phyloP scores from a whole-genome alignment of 768 basidiomycete genomes.

The Lactifluus piperatus region DNA sequence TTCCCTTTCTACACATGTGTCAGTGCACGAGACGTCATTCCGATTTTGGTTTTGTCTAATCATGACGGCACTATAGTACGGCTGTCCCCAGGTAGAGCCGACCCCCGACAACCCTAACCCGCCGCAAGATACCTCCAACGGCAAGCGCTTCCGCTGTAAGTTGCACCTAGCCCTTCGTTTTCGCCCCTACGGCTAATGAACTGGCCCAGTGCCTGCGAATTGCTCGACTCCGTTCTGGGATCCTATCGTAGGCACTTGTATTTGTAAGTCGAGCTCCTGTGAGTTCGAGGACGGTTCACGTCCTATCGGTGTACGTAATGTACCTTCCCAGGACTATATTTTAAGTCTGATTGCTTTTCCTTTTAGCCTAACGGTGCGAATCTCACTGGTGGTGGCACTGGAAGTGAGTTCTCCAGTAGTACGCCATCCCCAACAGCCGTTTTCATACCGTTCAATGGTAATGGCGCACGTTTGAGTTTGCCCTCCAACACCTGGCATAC shows the following conservation, averaged over 20 bases:
- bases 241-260: constrained; percentile 55
- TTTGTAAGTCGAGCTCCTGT: constrained; percentile 50
- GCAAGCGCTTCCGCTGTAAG: constrained; percentile 50
- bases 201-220: constrained; percentile 48
- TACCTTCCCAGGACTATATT: background rate
- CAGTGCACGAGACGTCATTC: constrained; percentile 25
- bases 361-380: constrained; percentile 58
- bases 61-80: constrained; percentile 44
- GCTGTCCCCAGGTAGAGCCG: constrained; percentile 52
- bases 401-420: constrained; percentile 41
- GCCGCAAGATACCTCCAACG: constrained; percentile 40
- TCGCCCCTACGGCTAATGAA: background rate
- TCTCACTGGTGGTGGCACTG: constrained; percentile 50
- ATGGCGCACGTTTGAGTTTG: constrained; percentile 3
- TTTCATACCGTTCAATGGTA: constrained; percentile 18
- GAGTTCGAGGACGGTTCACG: constrained; percentile 54
- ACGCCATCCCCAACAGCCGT: constrained; percentile 1
- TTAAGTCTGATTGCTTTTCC: constrained; percentile 4
- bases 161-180: constrained; percentile 11
- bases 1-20: constrained; percentile 79
- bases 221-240: constrained; percentile 81
- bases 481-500: constrained; percentile 9
- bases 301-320: constrained; percentile 49
- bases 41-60: background rate
- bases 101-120: constrained; percentile 59